Base-by-base conservation (phyloP, 139 green algal genomes). In the Astrephomene gubernaculifera region DNA sequence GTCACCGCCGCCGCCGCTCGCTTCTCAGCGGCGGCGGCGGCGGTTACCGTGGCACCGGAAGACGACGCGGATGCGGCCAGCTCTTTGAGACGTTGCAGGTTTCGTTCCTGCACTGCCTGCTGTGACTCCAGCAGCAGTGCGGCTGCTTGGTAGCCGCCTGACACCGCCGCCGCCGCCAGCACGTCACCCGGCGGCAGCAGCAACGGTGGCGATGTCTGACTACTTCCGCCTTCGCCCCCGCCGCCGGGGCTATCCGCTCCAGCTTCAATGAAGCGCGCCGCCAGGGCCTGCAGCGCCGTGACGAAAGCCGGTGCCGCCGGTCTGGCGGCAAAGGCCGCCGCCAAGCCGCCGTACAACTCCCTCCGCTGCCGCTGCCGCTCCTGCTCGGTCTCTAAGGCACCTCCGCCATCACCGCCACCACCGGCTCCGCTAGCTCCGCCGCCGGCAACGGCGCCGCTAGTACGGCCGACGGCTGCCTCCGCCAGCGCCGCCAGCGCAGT, bases 81-180 rank as follows among this genome's bases (percentile, higher is more conserved):
- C 31, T 36, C 53, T 10, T 2, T 45, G 7, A 2, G 8, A 22
- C 27, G 31, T 6, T 38, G 31, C 25, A 70, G 6, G 24, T 45
- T 36, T 38, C 21, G 9, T 25, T 60, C 25, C 36, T 57, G 53
- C 27, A 10, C 54, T 2, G 39, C 43, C 60, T 49, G 60, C 41
- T 72, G 76, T 39, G 29, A 17, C 60, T 83, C 76, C 38, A 83
- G 76, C 60, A 73, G 43, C 76, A 83, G 0, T n/a, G 76, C 76
- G 17, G 60, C 61, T 14, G 76, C 60, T 29, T 72, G 39, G n/a
- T 64, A 72, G 22, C 76, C 41, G 27, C 76, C 61, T 1, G n/a
- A 41, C 27, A 52, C 60, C 14, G 39, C 60, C 38, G 76, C 76
- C 38, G 76, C 76, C 41, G 76, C 76, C 57, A 68, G 45, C 12